These are phyloP conservation scores for Periconia sp. DNA, from an alignment of 2,329 filamentous ascomycete species.

Conservation along the genomic window DNA sequence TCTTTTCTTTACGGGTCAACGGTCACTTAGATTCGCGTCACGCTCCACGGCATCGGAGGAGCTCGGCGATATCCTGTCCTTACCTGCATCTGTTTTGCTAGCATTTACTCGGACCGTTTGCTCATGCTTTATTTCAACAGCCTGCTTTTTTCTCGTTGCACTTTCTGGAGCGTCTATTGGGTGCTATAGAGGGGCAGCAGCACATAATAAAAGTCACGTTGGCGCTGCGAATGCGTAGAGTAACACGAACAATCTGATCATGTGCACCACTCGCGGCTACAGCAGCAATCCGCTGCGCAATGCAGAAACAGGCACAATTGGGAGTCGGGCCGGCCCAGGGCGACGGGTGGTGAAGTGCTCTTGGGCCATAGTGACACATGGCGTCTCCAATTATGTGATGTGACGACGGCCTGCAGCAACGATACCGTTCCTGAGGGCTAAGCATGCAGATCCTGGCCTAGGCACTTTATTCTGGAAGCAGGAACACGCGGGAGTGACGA, in stretches of 20 bases:
- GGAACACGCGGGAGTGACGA: slow-evolving; percentile 24
- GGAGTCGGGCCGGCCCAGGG: too few species aligned
- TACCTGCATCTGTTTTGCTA: slow-evolving; percentile 32
- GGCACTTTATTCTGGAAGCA: slow-evolving; percentile 33
- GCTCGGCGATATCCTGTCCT: slow-evolving; percentile 38
- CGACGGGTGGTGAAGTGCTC: too few species aligned
- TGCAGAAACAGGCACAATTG: too few species aligned
- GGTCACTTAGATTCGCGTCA: slow-evolving; percentile 31
- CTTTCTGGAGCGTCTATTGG: slow-evolving; percentile 14
- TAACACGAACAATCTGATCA: too few species aligned
- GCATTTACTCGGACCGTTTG: slow-evolving; percentile 28
- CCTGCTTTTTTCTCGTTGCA: too few species aligned
- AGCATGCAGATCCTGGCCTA: slow-evolving; percentile 22
- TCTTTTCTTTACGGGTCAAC: slow-evolving; percentile 16
- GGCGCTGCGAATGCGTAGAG: background rate
- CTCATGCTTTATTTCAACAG: slow-evolving; percentile 19
- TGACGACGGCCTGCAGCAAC: slow-evolving; percentile 28
- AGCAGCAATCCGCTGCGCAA: too few species aligned
- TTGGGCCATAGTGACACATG: background rate
- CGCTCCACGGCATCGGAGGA: slow-evolving; percentile 27
- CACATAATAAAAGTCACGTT: background rate
- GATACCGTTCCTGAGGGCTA: slow-evolving; percentile 22
- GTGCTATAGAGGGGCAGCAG: too few species aligned
- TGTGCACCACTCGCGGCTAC: too few species aligned
- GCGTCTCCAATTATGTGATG: slow-evolving; percentile 3